A percentile compares a stretch with the other conserved stretches of the same genome.
Conservation (phyloP, 1,284 basidiomycete species). For the Dichomitus squalens region DNA sequence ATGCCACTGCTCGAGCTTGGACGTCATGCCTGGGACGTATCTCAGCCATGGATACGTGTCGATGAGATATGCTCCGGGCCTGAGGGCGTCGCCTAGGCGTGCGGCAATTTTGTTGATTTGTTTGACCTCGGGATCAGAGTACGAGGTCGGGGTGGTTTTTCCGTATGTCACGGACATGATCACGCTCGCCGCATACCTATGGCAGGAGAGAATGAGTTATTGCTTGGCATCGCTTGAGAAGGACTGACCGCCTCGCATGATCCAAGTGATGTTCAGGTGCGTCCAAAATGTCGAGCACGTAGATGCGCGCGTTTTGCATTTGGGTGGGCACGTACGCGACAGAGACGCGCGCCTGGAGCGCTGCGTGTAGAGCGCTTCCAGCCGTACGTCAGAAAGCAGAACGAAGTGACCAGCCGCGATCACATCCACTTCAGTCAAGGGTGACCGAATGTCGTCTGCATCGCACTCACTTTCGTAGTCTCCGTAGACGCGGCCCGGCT, state of each 20-base stretch:
- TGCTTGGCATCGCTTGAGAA: background rate
- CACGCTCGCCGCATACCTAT: constrained; percentile 63
- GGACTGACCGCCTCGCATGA: constrained; percentile 4
- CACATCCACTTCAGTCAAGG: too few species aligned
- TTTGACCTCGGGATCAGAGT: constrained; percentile 58
- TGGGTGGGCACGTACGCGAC: constrained; percentile 16
- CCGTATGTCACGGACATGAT: constrained; percentile 71
- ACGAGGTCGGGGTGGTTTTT: constrained; percentile 48
- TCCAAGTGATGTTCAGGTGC: constrained; percentile 8
- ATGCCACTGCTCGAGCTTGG: constrained; percentile 52
- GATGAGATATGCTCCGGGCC: constrained; percentile 59
- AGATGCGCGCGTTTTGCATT: constrained; percentile 17
- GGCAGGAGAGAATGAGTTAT: background rate
- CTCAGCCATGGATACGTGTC: constrained; percentile 59
- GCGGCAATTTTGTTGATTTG: constrained; percentile 51
- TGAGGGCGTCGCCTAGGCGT: constrained; percentile 50
- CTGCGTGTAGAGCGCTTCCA: constrained; percentile 13
- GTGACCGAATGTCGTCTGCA: too few species aligned
- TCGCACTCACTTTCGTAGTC: constrained; percentile 17
- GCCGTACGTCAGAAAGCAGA: background rate
- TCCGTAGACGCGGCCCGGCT: constrained; percentile 22
- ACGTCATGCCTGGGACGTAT: constrained; percentile 59
- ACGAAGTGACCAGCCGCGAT: too few species aligned
- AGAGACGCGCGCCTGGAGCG: constrained; percentile 14
- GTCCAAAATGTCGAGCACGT: constrained; percentile 13